A percentile compares a stretch with the other conserved stretches of the same genome.
Conservation (phyloP, 2,329 filamentous ascomycete species). For the Ceratocystis ficicola region DNA sequence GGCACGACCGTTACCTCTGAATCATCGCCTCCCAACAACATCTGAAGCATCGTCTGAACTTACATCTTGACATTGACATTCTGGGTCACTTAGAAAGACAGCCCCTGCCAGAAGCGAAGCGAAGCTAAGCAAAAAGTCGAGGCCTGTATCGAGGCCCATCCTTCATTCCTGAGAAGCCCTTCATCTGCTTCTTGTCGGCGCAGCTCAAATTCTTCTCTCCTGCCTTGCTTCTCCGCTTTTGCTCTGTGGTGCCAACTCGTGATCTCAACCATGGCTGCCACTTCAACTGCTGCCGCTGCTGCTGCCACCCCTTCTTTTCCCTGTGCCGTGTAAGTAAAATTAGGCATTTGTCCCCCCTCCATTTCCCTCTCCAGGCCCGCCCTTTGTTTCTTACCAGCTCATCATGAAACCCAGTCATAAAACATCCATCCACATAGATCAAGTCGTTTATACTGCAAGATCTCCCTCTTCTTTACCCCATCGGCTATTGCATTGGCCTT, state of each 20-base stretch:
- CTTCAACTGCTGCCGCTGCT: neutral
- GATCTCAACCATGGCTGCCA: constrained; percentile 30
- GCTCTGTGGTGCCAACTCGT: constrained; percentile 19
- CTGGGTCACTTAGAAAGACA: neutral
- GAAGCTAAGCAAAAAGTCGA: neutral
- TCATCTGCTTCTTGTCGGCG: neutral
- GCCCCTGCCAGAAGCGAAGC: neutral
- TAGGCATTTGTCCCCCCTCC: neutral
- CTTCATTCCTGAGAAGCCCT: neutral
- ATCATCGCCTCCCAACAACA: neutral
- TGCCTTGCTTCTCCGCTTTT: neutral
- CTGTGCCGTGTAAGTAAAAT: constrained; percentile 46
- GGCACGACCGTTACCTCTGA: neutral
- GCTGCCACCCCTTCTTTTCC: constrained; percentile 43
- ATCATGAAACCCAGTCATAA: neutral
- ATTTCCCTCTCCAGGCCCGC: constrained; percentile 24
- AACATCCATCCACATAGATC: neutral
- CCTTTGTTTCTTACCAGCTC: neutral
- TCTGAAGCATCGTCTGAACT: neutral
- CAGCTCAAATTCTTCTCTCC: neutral
- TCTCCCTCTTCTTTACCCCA: neutral
- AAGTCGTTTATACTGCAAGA: neutral
- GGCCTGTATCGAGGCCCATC: neutral
- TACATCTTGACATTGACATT: neutral
- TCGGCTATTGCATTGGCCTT: neutral